phyloP scores from a whole-genome alignment of 192 early-diverging fungal species.

The Entrophospora sp. region DNA sequence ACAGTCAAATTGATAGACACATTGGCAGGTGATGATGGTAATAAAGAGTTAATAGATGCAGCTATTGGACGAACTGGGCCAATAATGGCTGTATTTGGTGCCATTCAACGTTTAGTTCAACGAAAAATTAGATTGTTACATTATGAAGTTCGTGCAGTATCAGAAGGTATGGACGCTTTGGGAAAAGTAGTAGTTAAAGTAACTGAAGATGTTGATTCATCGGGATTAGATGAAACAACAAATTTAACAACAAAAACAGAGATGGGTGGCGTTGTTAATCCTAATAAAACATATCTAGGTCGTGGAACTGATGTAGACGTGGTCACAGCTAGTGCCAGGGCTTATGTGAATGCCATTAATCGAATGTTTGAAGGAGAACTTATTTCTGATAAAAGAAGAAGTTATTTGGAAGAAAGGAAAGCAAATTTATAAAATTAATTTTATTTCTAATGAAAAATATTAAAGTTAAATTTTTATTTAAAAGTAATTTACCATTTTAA shows the following conservation, averaged over 20 bases:
- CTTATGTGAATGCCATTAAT: conserved; percentile 85
- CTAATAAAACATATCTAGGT: conserved; percentile 56
- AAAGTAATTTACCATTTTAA: no score
- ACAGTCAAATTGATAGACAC: conserved; percentile 70
- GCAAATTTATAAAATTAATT: conserved; percentile 21
- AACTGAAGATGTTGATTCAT: conserved; percentile 24
- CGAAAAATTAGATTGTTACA: conserved; percentile 66
- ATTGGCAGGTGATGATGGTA: no score
- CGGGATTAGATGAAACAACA: no score
- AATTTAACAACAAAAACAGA: no score
- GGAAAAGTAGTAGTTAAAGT: conserved; percentile 79
- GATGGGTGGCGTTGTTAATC: conserved; percentile 10
- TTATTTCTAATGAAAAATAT: no score
- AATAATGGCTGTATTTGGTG: conserved; percentile 80
- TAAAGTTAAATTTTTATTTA: no score
- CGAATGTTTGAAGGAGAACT: conserved; percentile 34
- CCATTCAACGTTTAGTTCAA: conserved; percentile 79
- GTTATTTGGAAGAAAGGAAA: conserved; percentile 14
- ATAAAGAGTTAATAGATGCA: conserved; percentile 53
- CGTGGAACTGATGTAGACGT: conserved; percentile 81
- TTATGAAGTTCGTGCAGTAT: conserved; percentile 82
- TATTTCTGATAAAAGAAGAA: conserved; percentile 17
- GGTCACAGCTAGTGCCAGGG: conserved; percentile 76
- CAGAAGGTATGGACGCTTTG: conserved; percentile 77
- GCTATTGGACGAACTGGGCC: conserved; percentile 76